A percentile compares a stretch with the other conserved stretches of the same genome.
Evolutionary conservation across 2,329 filamentous ascomycete species (phyloP).

Genomic region (Chalaropsis thielavioides): DNA sequence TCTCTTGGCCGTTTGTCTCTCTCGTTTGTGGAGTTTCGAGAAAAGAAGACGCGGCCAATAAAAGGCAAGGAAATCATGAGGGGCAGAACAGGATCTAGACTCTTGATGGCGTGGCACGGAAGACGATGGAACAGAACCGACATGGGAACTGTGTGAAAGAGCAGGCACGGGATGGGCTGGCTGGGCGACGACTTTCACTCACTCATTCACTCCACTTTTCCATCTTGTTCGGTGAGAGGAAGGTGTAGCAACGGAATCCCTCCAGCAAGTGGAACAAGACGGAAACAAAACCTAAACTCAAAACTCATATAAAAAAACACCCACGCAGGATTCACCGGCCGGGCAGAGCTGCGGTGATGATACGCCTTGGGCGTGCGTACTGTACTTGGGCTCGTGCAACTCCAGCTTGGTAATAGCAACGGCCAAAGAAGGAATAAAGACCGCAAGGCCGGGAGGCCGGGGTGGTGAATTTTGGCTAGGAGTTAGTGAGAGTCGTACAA

Average conservation of each 20-base stretch:
- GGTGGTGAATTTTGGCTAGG: not conserved
- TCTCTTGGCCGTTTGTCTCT: not conserved
- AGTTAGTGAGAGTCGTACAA: not conserved
- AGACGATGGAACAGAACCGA: not conserved
- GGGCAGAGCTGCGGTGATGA: not conserved
- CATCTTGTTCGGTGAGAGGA: not conserved
- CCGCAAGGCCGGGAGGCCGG: not conserved
- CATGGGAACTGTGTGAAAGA: not conserved
- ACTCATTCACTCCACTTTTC: too few species aligned
- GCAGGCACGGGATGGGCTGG: not conserved
- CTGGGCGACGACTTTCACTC: not conserved
- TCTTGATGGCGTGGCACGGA: not conserved
- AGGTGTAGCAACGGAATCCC: not conserved
- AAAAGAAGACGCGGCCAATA: constrained; percentile 2
- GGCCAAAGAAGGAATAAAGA: not conserved
- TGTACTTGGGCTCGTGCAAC: not conserved
- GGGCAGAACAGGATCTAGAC: not conserved
- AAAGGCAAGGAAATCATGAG: not conserved
- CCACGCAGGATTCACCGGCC: not conserved
- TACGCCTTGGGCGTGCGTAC: not conserved
- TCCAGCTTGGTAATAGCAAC: too few species aligned
- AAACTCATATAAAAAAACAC: not conserved
- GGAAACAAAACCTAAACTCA: constrained; percentile 1
- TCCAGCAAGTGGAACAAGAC: not conserved
- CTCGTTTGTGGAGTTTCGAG: not conserved